Base-by-base conservation (phyloP, 768 basidiomycete genomes). In the Agrocybe praecox region DNA sequence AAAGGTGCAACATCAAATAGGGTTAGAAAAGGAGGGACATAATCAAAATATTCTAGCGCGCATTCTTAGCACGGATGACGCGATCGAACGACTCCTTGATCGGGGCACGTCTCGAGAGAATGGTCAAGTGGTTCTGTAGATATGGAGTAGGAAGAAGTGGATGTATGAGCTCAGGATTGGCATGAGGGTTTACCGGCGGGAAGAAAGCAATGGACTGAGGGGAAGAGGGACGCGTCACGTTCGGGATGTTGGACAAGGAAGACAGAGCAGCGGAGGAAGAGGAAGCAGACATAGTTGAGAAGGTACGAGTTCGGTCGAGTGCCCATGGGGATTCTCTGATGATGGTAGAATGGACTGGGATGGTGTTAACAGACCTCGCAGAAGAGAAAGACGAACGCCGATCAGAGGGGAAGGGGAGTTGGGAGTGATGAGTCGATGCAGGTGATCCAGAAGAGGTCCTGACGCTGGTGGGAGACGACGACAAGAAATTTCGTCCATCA, bases 91-190 rank as follows among this genome's bases (percentile, higher is more conserved):
- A 84, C 67, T 90, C 90, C 62, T 81, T 77, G 55, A 92, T 73
- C 21, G 90, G 89, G 49, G 80, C 84, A 49, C 86, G 79, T 69
- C 85, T 79, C 17, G 80, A 75, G 29, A 90, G 74, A 46, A 89
- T 81, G 18, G 88, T 88, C 68, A 91, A 74, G 56, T 92, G 90
- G 55, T 86, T 83, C 62, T 76, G 81, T 58, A 89, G 69, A 65
- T 90, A 91, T 42, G 89, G 89, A 2, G 82, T 80, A 0, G 90
- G 90, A 21, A 92, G 77, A 17, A 91, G 76, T 0, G 88, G 82
- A 66, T 92, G 90, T 9, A 88, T 82, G 22, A 72, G 75, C 65
- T 90, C 87, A 18, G 83, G 71, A 53, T 83, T 76, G 21, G 74
- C 73, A 47, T 79, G 76, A 17, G 82, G 77, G 53, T 83, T 86